These are phyloP conservation scores for Trametes villosa DNA, from an alignment of 768 basidiomycete genomes.

Conservation along the genomic window DNA sequence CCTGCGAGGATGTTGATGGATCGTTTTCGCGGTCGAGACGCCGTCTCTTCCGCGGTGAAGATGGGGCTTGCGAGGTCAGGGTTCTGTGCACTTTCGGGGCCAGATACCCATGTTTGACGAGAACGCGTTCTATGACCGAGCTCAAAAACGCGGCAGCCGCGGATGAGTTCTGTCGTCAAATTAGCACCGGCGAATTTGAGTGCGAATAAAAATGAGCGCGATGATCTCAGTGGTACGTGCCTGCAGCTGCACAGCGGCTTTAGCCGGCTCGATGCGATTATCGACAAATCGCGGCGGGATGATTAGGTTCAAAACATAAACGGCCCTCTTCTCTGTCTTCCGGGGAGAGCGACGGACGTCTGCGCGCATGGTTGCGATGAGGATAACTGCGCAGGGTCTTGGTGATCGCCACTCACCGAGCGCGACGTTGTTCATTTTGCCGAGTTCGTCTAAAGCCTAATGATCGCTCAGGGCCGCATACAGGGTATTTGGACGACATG, in stretches of 20 bases:
- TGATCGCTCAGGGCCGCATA: neutral
- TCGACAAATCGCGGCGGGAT: slow-evolving; percentile 73
- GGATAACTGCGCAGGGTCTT: neutral
- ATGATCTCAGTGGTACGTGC: slow-evolving; percentile 44
- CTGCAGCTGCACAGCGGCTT: slow-evolving; percentile 66
- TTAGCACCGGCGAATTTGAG: too few relatives aligned
- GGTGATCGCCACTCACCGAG: slow-evolving; percentile 40
- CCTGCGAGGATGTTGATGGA: neutral
- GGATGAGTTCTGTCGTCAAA: slow-evolving; percentile 64
- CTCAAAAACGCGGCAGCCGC: slow-evolving; percentile 59
- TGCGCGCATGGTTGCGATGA: slow-evolving; percentile 35
- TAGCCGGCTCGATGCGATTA: slow-evolving; percentile 80
- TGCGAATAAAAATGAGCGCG: neutral
- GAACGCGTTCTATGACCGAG: slow-evolving; percentile 61
- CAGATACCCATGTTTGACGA: slow-evolving; percentile 65
- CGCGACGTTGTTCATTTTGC: slow-evolving; percentile 50
- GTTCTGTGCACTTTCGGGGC: slow-evolving; percentile 18
- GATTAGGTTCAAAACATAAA: slow-evolving; percentile 80
- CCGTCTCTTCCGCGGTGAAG: slow-evolving; percentile 57
- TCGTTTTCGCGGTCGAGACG: slow-evolving; percentile 6
- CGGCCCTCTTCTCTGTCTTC: slow-evolving; percentile 76
- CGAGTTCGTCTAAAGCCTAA: slow-evolving; percentile 72
- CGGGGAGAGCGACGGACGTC: slow-evolving; percentile 74
- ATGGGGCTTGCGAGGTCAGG: slow-evolving; percentile 22
- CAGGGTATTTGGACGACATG: neutral